These are phyloP conservation scores for Nasturtium officinale DNA, from an alignment of 345 rosid species.

Conservation along the genomic window DNA sequence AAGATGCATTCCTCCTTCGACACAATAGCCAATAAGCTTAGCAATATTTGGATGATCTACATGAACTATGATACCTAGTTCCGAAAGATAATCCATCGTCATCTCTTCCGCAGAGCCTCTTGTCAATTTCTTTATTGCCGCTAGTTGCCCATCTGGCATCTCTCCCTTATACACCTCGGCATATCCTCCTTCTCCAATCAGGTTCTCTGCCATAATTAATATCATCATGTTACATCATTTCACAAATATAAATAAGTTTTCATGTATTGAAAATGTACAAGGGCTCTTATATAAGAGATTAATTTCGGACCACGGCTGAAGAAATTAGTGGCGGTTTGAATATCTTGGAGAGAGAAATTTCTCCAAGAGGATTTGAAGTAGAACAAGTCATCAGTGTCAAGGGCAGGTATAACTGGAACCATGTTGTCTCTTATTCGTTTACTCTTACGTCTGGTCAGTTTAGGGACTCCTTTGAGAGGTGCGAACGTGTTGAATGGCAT, in stretches of 20 bases:
- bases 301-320: slow-evolving; percentile 63
- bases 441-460: slow-evolving; percentile 69
- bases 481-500: slow-evolving; percentile 53
- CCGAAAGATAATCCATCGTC: slow-evolving; percentile 81
- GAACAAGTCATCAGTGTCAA: slow-evolving; percentile 67
- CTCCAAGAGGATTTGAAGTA: slow-evolving; percentile 75
- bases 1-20: slow-evolving; percentile 96
- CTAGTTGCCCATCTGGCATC: slow-evolving; percentile 59
- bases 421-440: slow-evolving; percentile 60
- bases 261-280: background rate
- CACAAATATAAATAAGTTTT: slow-evolving; percentile 9
- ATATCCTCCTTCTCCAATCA: slow-evolving; percentile 93
- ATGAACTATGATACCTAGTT: slow-evolving; percentile 88
- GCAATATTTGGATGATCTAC: slow-evolving; percentile 96
- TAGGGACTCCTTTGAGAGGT: slow-evolving; percentile 53
- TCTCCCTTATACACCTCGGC: slow-evolving; percentile 87
- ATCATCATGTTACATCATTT: background rate
- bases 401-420: slow-evolving; percentile 48
- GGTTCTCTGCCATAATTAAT: slow-evolving; percentile 51
- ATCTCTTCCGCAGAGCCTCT: slow-evolving; percentile 86
- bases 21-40: slow-evolving; percentile 79
- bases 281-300: background rate
- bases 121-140: slow-evolving; percentile 72
- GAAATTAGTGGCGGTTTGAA: slow-evolving; percentile 66
- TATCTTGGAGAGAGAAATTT: slow-evolving; percentile 68